Evolutionary conservation across 192 early-diverging fungal species (phyloP).

Genomic region (Thamnidium elegans): DNA sequence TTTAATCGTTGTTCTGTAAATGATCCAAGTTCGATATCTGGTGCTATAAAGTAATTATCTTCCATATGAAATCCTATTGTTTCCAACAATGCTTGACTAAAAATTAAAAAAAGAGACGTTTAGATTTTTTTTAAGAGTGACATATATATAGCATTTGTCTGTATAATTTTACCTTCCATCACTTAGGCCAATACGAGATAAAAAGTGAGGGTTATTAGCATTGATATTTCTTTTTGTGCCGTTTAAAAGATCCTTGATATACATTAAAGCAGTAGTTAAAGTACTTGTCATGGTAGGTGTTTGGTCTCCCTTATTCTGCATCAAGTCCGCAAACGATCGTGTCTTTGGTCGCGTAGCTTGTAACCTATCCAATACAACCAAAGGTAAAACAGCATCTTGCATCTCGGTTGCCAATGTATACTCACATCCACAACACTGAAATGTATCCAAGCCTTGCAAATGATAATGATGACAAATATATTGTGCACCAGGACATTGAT

Average conservation of each 20-base stretch:
- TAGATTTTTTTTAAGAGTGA: too few relatives aligned
- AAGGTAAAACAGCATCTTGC: slow-evolving; percentile 13
- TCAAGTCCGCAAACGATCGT: slow-evolving; percentile 11
- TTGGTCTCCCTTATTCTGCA: neutral
- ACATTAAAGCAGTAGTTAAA: slow-evolving; percentile 11
- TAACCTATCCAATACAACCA: slow-evolving; percentile 9
- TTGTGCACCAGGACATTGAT: neutral
- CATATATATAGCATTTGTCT: too few relatives aligned
- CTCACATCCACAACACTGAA: slow-evolving; percentile 27
- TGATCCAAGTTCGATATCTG: neutral
- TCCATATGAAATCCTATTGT: slow-evolving; percentile 26
- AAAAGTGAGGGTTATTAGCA: slow-evolving; percentile 28
- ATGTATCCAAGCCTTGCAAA: neutral
- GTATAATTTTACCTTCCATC: slow-evolving; percentile 29
- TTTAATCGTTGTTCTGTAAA: neutral
- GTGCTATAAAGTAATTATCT: slow-evolving; percentile 13
- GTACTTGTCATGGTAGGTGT: slow-evolving; percentile 24
- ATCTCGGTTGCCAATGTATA: neutral
- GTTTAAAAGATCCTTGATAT: slow-evolving; percentile 27
- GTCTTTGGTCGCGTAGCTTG: slow-evolving; percentile 14
- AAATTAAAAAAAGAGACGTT: too few relatives aligned
- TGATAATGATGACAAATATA: slow-evolving; percentile 32
- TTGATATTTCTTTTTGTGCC: slow-evolving; percentile 37
- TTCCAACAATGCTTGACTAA: slow-evolving; percentile 5
- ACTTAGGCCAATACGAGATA: slow-evolving; percentile 33